These are phyloP conservation scores for Bidens hawaiensis DNA, from an alignment of 140 eudicot species.

Conservation along the genomic window DNA sequence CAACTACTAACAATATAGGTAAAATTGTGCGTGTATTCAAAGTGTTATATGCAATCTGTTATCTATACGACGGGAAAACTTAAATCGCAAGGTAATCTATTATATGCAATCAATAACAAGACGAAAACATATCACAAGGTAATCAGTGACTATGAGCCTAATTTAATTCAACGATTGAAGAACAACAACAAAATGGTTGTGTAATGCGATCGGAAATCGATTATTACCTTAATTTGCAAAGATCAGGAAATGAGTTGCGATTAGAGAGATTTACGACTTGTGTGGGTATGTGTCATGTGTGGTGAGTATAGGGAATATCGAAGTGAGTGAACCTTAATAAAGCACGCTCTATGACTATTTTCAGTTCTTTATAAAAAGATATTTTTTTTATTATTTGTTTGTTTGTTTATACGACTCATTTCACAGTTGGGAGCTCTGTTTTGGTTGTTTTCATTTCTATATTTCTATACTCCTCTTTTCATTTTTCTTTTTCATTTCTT, in stretches of 20 bases:
- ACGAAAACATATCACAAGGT: too few species aligned
- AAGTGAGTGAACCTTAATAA: constrained; percentile 34
- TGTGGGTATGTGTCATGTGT: too few species aligned
- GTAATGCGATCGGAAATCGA: constrained; percentile 14
- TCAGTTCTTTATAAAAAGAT: too few species aligned
- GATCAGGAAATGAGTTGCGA: constrained; percentile 1
- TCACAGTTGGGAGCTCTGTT: too few species aligned
- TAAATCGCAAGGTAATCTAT: neutral
- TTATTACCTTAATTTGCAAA: constrained; percentile 16
- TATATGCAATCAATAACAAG: too few species aligned
- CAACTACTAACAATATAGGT: neutral
- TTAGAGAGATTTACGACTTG: too few species aligned
- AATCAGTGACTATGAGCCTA: too few species aligned
- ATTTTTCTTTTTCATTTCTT: too few species aligned
- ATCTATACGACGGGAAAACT: neutral
- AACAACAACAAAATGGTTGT: neutral
- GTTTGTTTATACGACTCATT: too few species aligned
- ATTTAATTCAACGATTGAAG: neutral
- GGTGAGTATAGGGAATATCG: constrained; percentile 17
- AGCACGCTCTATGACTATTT: constrained; percentile 13
- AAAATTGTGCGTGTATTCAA: neutral
- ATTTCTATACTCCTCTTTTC: too few species aligned
- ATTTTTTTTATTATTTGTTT: too few species aligned
- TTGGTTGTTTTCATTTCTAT: too few species aligned
- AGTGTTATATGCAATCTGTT: neutral